Percentiles rank a stretch among this genome's conserved stretches.
These are phyloP conservation scores for Silene latifolia DNA, from an alignment of 148 eudicot genomes.

Conservation along the genomic window DNA sequence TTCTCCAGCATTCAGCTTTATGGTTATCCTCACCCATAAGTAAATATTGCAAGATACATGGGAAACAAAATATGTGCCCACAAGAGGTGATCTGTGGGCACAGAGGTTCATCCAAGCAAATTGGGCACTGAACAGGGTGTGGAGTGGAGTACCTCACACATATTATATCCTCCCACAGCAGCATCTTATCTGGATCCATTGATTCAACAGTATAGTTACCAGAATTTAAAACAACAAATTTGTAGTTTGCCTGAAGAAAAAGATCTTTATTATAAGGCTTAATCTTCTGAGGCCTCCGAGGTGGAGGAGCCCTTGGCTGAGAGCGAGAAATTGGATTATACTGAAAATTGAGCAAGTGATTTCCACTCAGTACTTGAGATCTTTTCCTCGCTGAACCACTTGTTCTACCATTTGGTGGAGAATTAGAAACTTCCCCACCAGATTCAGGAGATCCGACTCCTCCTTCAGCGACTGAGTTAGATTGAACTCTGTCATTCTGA, in stretches of 20 bases:
- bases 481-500: conserved; percentile 29
- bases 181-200: conserved; percentile 83
- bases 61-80: conserved; percentile 92
- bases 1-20: conserved; percentile 72
- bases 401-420: conserved; percentile 39
- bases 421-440: conserved; percentile 30
- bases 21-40: conserved; percentile 62
- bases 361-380: conserved; percentile 62
- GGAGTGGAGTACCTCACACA: conserved; percentile 80
- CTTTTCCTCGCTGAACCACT: conserved; percentile 57
- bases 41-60: conserved; percentile 83
- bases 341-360: conserved; percentile 92
- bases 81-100: conserved; percentile 95
- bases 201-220: conserved; percentile 53
- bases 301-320: conserved; percentile 61
- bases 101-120: conserved; percentile 82
- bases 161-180: conserved; percentile 91
- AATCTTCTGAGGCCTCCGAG: conserved; percentile 55
- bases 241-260: conserved; percentile 95
- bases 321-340: conserved; percentile 80
- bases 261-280: conserved; percentile 94
- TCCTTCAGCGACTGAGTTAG: conserved; percentile 26
- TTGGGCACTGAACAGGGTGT: conserved; percentile 73
- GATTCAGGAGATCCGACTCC: conserved; percentile 33
- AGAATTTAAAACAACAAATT: conserved; percentile 77